phyloP scores from a whole-genome alignment of 1,139 yeast species.

The Diutina pseudorugosa region DNA sequence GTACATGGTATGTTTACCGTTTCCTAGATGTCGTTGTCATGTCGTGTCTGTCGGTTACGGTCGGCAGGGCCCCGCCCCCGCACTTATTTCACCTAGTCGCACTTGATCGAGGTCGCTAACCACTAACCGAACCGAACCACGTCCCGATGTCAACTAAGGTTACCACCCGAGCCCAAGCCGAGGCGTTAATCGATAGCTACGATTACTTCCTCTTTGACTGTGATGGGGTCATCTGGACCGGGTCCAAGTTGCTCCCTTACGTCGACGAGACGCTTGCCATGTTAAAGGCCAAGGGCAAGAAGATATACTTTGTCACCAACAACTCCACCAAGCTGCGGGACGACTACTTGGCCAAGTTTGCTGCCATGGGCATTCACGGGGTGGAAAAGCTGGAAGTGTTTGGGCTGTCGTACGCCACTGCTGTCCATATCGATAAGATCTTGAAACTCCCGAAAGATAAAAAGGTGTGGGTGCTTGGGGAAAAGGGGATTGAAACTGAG shows the following conservation, averaged over 20 bases:
- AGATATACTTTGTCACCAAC: constrained; percentile 82
- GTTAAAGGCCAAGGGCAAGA: constrained; percentile 32
- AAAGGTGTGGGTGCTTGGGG: constrained; percentile 38
- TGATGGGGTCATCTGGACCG: constrained; percentile 39
- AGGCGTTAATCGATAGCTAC: constrained; percentile 43
- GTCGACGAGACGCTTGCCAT: constrained; percentile 27
- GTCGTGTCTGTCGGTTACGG: no score
- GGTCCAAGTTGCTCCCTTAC: constrained; percentile 31
- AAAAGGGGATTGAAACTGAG: constrained; percentile 25
- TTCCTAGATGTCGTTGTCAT: no score
- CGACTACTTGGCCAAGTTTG: constrained; percentile 67
- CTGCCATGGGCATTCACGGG: constrained; percentile 52
- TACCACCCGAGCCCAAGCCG: constrained; percentile 29
- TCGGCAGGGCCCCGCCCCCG: no score
- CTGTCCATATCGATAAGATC: constrained; percentile 72
- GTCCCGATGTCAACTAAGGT: constrained; percentile 16
- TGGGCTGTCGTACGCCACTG: constrained; percentile 87
- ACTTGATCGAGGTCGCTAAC: no score
- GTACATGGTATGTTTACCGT: no score
- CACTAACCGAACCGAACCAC: no score
- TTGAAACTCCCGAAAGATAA: constrained; percentile 56
- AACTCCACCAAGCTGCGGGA: constrained; percentile 83
- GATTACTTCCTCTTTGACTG: constrained; percentile 49
- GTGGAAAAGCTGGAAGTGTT: constrained; percentile 67
- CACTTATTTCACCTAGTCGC: no score